A percentile compares a stretch with the other conserved stretches of the same genome.
Evolutionary conservation across 257 asterid genomes (phyloP).

Genomic region (Cynanchum wilfordii): DNA sequence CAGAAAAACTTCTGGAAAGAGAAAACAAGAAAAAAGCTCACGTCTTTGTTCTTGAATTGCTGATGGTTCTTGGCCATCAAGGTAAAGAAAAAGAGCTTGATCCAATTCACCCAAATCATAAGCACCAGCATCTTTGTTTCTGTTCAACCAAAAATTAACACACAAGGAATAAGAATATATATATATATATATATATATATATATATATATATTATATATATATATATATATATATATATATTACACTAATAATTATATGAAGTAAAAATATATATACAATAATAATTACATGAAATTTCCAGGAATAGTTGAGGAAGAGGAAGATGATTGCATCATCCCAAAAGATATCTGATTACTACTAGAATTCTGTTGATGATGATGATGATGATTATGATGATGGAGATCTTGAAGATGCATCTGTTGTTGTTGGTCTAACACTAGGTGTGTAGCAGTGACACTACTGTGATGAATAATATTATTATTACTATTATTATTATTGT

Average conservation of each 20-base stretch:
- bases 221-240: no score
- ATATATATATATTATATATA: no score
- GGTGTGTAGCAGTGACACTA: background rate
- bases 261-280: background rate
- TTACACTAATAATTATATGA: background rate
- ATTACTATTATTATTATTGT: background rate
- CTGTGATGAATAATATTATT: no score
- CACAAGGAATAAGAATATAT: background rate
- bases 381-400: slow-evolving; percentile 21
- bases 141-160: slow-evolving; percentile 22
- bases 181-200: no score
- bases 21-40: slow-evolving; percentile 6
- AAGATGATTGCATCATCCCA: slow-evolving; percentile 54
- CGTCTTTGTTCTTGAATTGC: slow-evolving; percentile 51
- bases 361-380: slow-evolving; percentile 1
- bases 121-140: slow-evolving; percentile 58
- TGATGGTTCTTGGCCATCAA: slow-evolving; percentile 63
- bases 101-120: slow-evolving; percentile 82
- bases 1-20: background rate
- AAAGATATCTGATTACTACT: slow-evolving; percentile 46
- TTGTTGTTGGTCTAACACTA: slow-evolving; percentile 10
- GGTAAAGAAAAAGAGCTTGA: slow-evolving; percentile 68
- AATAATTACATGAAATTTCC: slow-evolving; percentile 41
- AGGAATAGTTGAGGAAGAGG: slow-evolving; percentile 46
- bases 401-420: slow-evolving; percentile 11